Conservation (phyloP, 2,329 filamentous ascomycete species). For the Ophiostoma novo-ulmi region DNA sequence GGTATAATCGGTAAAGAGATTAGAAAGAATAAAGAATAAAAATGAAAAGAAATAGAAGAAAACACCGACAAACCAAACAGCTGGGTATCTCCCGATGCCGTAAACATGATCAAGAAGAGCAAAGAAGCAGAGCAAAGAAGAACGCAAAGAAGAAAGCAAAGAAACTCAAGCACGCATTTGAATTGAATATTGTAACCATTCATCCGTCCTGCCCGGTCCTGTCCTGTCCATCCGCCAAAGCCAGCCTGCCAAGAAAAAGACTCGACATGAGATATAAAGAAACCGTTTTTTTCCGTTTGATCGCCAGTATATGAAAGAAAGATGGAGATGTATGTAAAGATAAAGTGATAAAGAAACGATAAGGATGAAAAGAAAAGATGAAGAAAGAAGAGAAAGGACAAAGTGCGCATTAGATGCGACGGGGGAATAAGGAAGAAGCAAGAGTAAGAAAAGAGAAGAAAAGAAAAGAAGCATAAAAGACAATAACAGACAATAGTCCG, state of each 20-base stretch:
- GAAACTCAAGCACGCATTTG: neutral
- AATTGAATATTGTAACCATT: neutral
- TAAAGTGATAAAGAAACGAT: neutral
- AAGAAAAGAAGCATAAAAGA: neutral
- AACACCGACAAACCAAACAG: neutral
- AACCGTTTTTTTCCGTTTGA: slow-evolving; percentile 9
- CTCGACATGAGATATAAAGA: slow-evolving; percentile 9
- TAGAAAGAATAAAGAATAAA: neutral
- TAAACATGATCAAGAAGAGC: neutral
- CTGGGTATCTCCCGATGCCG: slow-evolving; percentile 6
- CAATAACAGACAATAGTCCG: neutral
- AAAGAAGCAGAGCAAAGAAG: neutral
- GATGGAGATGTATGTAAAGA: neutral
- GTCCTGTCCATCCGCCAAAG: slow-evolving; percentile 9
- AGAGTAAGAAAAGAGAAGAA: neutral
- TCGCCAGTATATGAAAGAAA: slow-evolving; percentile 4
- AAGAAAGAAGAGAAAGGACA: neutral
- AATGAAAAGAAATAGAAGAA: neutral
- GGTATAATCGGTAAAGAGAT: neutral
- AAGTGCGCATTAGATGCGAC: neutral
- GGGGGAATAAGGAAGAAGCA: slow-evolving; percentile 15
- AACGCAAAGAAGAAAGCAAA: neutral
- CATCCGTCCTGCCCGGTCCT: neutral
- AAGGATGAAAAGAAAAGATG: neutral
- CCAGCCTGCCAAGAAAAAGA: slow-evolving; percentile 10